Evolutionary conservation across 83 land plant species (phyloP).

Genomic region (Isoetes engelmannii): DNA sequence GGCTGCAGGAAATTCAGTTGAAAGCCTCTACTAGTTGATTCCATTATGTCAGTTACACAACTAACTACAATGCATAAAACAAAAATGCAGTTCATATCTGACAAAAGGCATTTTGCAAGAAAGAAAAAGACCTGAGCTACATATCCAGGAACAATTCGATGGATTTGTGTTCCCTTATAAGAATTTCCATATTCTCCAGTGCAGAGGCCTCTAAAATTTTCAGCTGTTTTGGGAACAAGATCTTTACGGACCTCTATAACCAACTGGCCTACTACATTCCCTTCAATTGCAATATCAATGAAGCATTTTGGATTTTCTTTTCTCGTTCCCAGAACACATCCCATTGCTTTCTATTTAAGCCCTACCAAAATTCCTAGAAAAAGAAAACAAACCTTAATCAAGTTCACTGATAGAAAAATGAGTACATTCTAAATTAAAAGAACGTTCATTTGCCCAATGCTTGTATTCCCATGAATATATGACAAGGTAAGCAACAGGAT

Average conservation of each 20-base stretch:
- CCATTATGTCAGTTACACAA: background rate
- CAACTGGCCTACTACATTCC: constrained; percentile 21
- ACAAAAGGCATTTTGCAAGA: too few relatives aligned
- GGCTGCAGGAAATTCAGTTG: too few relatives aligned
- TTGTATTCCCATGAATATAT: too few relatives aligned
- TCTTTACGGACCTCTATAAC: constrained; percentile 28
- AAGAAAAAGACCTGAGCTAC: constrained; percentile 25
- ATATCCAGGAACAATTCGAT: constrained; percentile 35
- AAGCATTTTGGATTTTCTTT: constrained; percentile 26
- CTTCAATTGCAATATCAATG: constrained; percentile 23
- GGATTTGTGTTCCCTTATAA: constrained; percentile 26
- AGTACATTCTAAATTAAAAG: too few relatives aligned
- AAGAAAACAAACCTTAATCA: too few relatives aligned
- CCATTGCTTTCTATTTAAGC: constrained; percentile 1
- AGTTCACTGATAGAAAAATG: too few relatives aligned
- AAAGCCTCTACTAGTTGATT: background rate
- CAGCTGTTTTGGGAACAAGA: constrained; percentile 35
- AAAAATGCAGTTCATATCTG: too few relatives aligned
- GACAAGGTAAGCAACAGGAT: too few relatives aligned
- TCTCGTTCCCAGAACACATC: constrained; percentile 18
- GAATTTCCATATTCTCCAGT: constrained; percentile 27
- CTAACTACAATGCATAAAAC: too few relatives aligned
- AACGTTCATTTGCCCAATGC: too few relatives aligned
- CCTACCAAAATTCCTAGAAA: too few relatives aligned
- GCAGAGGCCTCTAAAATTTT: constrained; percentile 33